Conservation (phyloP, 148 eudicot genomes). For the Rhododendron molle region DNA sequence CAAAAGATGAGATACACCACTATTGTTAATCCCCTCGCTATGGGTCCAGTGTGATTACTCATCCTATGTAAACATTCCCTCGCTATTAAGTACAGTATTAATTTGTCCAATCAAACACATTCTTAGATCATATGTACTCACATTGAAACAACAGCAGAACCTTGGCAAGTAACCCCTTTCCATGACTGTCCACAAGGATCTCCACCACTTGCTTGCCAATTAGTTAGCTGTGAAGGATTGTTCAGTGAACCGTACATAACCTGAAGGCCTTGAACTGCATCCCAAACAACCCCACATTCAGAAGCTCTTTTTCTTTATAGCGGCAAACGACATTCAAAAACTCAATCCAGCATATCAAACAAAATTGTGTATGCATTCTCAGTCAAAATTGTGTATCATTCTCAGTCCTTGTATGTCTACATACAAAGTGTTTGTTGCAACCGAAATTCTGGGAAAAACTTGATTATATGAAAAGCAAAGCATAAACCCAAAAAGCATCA, state of each 20-base stretch:
- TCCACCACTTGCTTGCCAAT: constrained; percentile 77
- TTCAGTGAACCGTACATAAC: constrained; percentile 72
- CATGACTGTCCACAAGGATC: constrained; percentile 98
- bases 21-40: not conserved
- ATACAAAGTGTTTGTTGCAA: not conserved
- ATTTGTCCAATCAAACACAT: not conserved
- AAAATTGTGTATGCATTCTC: not conserved
- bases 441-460: not conserved
- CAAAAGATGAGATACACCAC: not conserved
- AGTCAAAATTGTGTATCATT: not conserved
- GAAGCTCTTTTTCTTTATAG: no score
- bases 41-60: not conserved
- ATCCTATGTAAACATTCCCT: not conserved
- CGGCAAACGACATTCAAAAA: not conserved
- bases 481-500: not conserved
- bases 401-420: not conserved
- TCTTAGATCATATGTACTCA: constrained; percentile 25
- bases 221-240: constrained; percentile 73
- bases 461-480: not conserved
- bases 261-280: constrained; percentile 81
- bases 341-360: not conserved
- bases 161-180: constrained; percentile 82
- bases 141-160: constrained; percentile 85
- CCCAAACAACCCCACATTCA: constrained; percentile 10
- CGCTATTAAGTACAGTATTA: not conserved